Evolutionary conservation across 2,329 filamentous ascomycete genomes (phyloP), one percentile per base, ranked within the genome.

Genomic region (Plenodomus lindquistii): DNA sequence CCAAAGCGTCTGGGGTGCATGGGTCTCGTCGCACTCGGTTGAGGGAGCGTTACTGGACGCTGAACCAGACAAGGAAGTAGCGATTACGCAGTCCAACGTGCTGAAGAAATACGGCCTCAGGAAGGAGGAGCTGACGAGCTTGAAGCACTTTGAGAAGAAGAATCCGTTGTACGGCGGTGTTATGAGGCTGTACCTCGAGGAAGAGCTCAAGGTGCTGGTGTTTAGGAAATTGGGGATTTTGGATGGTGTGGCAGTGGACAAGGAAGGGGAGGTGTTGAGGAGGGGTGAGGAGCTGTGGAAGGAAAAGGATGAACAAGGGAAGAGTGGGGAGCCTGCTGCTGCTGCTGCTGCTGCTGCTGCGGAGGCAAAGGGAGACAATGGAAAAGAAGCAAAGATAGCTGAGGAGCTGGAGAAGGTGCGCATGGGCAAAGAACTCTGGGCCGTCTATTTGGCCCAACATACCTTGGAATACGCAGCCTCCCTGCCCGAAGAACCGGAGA

Each of bases 71-170:
- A 44, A 39, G 16, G 42, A 48, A 3, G 42, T 39, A 15, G 44
- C 35, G 1, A 57, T 60, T 37, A 60, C 52, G 4, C 57, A 60
- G 17, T 55, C 45, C 2, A 50, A 58, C n/a, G 46, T 43, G 2
- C 16, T 42, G 13, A 50, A 54, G 21, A 46, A 49, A 15, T 60
- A 58, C n/a, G 48, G 44, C 2, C 22, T 60, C 22, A 60, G 55
- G 42, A 48, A 48, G 16, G 50, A 43, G 15, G 54, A 56, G 2
- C 16, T 60, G 21, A 21, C 2, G 1, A 36, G 40, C 2, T 11
- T 58, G 2, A 20, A 20, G 11, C 46, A 52, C 20, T 55, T 46
- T 17, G 54, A 51, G 29, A 46, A 54, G 39, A 37, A 36, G 40
- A 55, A 50, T 21, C 42, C 42, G 17, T 8, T 47, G 31, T 50